A percentile compares a stretch with the other conserved stretches of the same genome.
These are phyloP conservation scores for Eudorina sp. DNA, from an alignment of 139 green algal genomes.

Conservation along the genomic window DNA sequence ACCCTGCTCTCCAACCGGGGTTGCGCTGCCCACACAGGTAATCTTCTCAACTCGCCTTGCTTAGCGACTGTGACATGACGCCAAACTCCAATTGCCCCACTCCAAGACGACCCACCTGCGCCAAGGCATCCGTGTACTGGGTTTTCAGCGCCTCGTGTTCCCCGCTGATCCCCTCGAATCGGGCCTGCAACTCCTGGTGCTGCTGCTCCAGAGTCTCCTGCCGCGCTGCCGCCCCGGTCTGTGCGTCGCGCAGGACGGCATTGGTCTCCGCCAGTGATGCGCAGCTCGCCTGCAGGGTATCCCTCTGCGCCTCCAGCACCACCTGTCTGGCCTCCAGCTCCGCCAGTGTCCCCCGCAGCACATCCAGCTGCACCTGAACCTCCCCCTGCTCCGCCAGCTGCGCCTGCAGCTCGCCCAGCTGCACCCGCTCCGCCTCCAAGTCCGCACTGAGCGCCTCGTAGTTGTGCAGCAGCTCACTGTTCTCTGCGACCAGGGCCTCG, in stretches of 20 bases:
- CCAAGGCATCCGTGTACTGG: too few species aligned
- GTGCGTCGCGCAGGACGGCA: neutral
- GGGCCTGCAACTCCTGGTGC: neutral
- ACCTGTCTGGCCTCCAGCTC: neutral
- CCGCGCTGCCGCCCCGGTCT: too few species aligned
- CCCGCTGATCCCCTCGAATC: too few species aligned
- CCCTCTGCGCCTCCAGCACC: neutral
- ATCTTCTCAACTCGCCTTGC: too few species aligned
- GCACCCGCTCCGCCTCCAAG: neutral
- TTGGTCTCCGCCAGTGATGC: neutral
- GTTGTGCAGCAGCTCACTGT: neutral
- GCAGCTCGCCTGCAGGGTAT: neutral
- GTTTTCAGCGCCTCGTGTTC: too few species aligned
- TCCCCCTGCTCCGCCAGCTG: neutral
- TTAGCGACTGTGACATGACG: too few species aligned
- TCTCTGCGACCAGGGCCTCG: neutral
- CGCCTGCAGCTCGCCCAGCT: neutral
- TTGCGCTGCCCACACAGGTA: too few species aligned
- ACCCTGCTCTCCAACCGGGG: too few species aligned
- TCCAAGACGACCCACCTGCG: too few species aligned
- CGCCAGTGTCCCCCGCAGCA: neutral
- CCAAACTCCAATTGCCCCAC: too few species aligned
- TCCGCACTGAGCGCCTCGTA: neutral
- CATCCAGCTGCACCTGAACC: neutral
- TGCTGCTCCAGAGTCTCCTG: neutral